These are phyloP conservation scores for Phoenix dactylifera DNA, from an alignment of 176 grass and related monocot species.

Conservation along the genomic window DNA sequence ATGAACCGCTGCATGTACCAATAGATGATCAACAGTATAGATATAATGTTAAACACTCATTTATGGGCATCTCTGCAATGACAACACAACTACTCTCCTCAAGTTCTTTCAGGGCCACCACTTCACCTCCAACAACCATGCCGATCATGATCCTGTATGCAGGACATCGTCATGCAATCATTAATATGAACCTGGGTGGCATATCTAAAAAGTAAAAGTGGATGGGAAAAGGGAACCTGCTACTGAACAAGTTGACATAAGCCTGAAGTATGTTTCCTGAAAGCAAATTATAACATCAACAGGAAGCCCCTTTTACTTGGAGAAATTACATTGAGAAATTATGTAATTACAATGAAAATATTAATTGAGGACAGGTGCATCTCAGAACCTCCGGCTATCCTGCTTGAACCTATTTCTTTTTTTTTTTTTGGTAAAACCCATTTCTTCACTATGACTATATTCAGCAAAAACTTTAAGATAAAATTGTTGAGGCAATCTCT, in stretches of 20 bases:
- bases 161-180: constrained; percentile 4
- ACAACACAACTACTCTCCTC: constrained; percentile 65
- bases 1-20: background rate
- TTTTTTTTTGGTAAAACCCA: too few relatives aligned
- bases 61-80: constrained; percentile 95
- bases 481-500: too few relatives aligned
- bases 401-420: too few relatives aligned
- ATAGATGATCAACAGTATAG: background rate
- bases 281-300: constrained; percentile 10
- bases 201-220: background rate
- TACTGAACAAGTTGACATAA: constrained; percentile 67
- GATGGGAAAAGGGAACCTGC: constrained; percentile 33
- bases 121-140: constrained; percentile 95
- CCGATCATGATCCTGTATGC: constrained; percentile 78
- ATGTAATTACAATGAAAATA: too few relatives aligned
- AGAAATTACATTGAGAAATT: too few relatives aligned
- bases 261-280: constrained; percentile 75
- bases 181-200: background rate
- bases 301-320: too few relatives aligned
- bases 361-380: too few relatives aligned
- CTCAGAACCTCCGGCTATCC: too few relatives aligned
- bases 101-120: constrained; percentile 51
- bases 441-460: too few relatives aligned
- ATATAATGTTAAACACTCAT: constrained; percentile 31
- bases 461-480: too few relatives aligned